Evolutionary conservation across 2,329 filamentous ascomycete species (phyloP).

Genomic region (Conoideocrella luteorostrata): DNA sequence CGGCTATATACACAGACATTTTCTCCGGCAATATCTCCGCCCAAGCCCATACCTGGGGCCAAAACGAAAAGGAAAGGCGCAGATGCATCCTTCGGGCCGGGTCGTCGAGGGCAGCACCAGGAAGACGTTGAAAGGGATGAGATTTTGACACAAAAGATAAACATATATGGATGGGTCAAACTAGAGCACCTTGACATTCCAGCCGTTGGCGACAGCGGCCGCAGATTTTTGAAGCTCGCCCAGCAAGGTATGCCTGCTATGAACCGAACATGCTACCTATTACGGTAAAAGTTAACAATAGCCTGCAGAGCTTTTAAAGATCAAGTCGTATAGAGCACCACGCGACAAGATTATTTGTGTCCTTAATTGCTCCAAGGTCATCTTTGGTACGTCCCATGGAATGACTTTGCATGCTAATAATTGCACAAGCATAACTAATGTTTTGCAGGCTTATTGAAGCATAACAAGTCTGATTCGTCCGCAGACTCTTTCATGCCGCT

Average conservation of each 20-base stretch:
- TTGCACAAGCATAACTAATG: neutral
- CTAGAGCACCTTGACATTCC: slow-evolving; percentile 93
- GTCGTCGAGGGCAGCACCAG: slow-evolving; percentile 90
- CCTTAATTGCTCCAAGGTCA: slow-evolving; percentile 97
- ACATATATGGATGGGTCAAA: slow-evolving; percentile 90
- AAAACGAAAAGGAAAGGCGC: slow-evolving; percentile 63
- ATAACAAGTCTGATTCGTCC: slow-evolving; percentile 87
- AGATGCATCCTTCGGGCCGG: slow-evolving; percentile 66
- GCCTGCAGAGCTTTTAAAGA: slow-evolving; percentile 77
- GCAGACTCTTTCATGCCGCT: slow-evolving; percentile 94
- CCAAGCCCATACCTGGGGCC: slow-evolving; percentile 63
- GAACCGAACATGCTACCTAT: neutral
- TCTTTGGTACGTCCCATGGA: slow-evolving; percentile 64
- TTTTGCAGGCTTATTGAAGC: slow-evolving; percentile 68
- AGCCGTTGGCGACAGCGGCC: slow-evolving; percentile 75
- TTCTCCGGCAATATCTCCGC: slow-evolving; percentile 82
- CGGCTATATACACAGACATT: slow-evolving; percentile 92
- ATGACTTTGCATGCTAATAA: neutral
- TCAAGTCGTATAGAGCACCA: slow-evolving; percentile 94
- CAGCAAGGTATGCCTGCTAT: slow-evolving; percentile 60
- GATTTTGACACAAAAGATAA: slow-evolving; percentile 91
- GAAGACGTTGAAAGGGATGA: slow-evolving; percentile 97
- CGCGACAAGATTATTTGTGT: slow-evolving; percentile 98
- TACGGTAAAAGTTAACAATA: neutral
- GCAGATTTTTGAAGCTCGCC: slow-evolving; percentile 79